Evolutionary conservation across 345 rosid genomes (phyloP).

Genomic region (Rhodamnia rubescens): DNA sequence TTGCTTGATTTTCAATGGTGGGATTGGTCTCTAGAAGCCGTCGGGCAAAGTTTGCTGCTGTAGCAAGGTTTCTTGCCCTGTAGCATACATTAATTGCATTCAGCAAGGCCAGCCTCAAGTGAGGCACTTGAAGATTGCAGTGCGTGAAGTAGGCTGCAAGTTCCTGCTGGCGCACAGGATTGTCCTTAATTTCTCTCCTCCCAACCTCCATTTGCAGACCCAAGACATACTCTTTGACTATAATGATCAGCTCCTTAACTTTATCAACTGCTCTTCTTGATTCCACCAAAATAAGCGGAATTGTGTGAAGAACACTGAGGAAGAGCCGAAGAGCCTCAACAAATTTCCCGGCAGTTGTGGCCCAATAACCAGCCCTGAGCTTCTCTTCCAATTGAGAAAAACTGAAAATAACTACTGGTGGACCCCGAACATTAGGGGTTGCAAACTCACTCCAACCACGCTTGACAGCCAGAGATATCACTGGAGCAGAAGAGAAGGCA

Average conservation of each 20-base stretch:
- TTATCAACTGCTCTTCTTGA: conserved; percentile 96
- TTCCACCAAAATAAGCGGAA: conserved; percentile 85
- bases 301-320: conserved; percentile 72
- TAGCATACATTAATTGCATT: conserved; percentile 76
- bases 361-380: conserved; percentile 80
- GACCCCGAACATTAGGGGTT: conserved; percentile 77
- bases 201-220: conserved; percentile 78
- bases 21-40: conserved; percentile 81
- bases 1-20: conserved; percentile 59
- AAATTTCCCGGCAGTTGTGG: conserved; percentile 77
- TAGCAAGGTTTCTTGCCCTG: conserved; percentile 68
- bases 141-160: conserved; percentile 98
- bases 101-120: conserved; percentile 60
- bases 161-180: conserved; percentile 78
- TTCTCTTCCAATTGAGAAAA: conserved; percentile 88
- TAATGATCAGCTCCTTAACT: conserved; percentile 66
- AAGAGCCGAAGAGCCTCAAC: conserved; percentile 68
- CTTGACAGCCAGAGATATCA: conserved; percentile 69
- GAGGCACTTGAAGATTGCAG: conserved; percentile 81
- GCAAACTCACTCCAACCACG: conserved; percentile 71
- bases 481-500: conserved; percentile 69
- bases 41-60: conserved; percentile 75
- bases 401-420: conserved; percentile 67
- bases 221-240: conserved; percentile 78
- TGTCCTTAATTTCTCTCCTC: conserved; percentile 65